A percentile compares a stretch with the other conserved stretches of the same genome.
phyloP scores from a whole-genome alignment of 768 basidiomycete species.

The Boletus reticulatus region DNA sequence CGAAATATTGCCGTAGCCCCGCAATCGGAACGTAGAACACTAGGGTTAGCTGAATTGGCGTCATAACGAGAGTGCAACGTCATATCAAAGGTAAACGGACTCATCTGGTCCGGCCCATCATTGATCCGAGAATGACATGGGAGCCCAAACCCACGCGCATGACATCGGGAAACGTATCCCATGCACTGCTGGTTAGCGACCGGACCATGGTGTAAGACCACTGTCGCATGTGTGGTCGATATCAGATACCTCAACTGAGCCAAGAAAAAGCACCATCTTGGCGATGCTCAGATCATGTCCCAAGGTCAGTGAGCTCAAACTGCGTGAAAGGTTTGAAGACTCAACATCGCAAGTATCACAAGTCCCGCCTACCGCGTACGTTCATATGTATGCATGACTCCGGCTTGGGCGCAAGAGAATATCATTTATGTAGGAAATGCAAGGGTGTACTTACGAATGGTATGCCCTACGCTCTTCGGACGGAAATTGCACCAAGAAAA shows the following conservation, averaged over 20 bases:
- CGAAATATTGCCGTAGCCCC: no score
- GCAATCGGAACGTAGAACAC: no score
- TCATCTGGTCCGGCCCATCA: no score
- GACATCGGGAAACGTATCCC: background rate
- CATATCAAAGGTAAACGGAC: no score
- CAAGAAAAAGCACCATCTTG: background rate
- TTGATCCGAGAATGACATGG: no score
- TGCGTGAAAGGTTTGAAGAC: constrained; percentile 17
- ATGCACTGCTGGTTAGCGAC: constrained; percentile 2
- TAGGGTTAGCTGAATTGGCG: no score
- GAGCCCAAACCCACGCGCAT: no score
- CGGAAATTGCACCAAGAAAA: constrained; percentile 18
- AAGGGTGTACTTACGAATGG: constrained; percentile 58
- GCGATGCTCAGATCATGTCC: constrained; percentile 20
- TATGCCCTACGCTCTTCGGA: constrained; percentile 21
- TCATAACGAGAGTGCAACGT: no score
- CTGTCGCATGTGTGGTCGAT: background rate
- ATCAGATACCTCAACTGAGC: background rate
- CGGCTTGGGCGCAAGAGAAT: constrained; percentile 23
- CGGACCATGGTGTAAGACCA: background rate
- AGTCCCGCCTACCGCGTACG: background rate
- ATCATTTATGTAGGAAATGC: constrained; percentile 43
- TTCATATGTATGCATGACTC: constrained; percentile 1
- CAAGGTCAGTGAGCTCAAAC: constrained; percentile 18
- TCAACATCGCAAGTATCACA: constrained; percentile 17